phyloP scores from a whole-genome alignment of 345 rosid species.

The Erucastrum elatum region DNA sequence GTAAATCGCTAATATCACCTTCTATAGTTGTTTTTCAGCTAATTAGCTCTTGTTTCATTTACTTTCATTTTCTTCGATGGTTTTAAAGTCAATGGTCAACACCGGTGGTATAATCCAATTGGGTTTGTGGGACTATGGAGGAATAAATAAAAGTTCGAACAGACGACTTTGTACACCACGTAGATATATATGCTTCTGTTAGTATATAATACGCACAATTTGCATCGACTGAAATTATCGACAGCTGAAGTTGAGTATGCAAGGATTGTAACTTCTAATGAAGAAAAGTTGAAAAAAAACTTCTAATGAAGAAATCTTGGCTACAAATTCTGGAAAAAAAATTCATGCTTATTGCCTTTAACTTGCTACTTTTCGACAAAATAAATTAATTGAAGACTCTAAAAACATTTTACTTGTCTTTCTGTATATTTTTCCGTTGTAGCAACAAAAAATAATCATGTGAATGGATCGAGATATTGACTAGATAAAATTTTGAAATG shows the following conservation, averaged over 20 bases:
- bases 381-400: neutral
- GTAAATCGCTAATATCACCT: too few species aligned
- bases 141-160: constrained; percentile 1
- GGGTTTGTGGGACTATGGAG: neutral
- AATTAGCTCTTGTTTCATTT: neutral
- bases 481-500: neutral
- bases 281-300: too few species aligned
- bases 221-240: too few species aligned
- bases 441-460: neutral
- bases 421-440: neutral
- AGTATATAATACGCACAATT: too few species aligned
- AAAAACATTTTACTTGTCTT: neutral
- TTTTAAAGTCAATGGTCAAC: constrained; percentile 8
- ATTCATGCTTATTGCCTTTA: neutral
- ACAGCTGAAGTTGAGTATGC: too few species aligned
- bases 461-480: neutral
- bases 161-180: neutral
- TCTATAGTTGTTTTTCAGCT: too few species aligned
- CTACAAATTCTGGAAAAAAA: too few species aligned
- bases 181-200: too few species aligned
- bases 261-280: too few species aligned
- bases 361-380: neutral
- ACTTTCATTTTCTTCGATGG: neutral
- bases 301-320: too few species aligned
- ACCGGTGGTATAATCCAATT: neutral